Conservation (phyloP, 2,329 filamentous ascomycete species). For the Hymenoscyphus fraxineus region DNA sequence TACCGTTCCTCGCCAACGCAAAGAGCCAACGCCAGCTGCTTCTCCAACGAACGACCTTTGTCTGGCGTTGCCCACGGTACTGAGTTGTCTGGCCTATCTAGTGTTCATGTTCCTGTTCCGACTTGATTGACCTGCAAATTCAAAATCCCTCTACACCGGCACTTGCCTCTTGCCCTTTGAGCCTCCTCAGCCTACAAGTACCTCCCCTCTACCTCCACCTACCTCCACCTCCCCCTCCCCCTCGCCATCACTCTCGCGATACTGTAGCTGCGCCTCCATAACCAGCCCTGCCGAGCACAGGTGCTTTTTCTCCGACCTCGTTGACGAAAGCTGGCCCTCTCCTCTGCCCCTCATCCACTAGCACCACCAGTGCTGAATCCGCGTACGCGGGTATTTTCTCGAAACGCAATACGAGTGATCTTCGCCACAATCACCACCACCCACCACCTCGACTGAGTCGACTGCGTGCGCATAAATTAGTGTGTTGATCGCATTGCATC, state of each 20-base stretch:
- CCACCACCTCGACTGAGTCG: background rate
- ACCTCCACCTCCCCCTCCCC: background rate
- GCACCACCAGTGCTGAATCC: background rate
- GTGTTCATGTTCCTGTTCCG: background rate
- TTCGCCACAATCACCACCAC: background rate
- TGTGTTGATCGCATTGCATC: constrained; percentile 1
- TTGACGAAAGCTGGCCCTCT: background rate
- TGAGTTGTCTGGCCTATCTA: background rate
- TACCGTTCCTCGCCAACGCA: background rate
- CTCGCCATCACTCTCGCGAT: background rate
- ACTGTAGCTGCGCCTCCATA: background rate
- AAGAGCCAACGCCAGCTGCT: too few relatives aligned
- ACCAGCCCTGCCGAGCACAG: background rate
- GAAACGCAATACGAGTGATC: constrained; percentile 2
- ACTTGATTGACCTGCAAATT: background rate
- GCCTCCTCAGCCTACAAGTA: too few relatives aligned
- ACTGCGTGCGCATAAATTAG: background rate
- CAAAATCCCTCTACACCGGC: background rate
- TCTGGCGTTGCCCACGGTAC: background rate
- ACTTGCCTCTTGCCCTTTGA: background rate
- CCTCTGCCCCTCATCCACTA: background rate
- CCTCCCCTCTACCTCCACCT: background rate
- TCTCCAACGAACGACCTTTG: background rate
- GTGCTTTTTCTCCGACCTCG: background rate
- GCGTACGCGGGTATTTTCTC: background rate